phyloP scores from a whole-genome alignment of 352 stramenopile genomes.

The Phytophthora hybrid region DNA sequence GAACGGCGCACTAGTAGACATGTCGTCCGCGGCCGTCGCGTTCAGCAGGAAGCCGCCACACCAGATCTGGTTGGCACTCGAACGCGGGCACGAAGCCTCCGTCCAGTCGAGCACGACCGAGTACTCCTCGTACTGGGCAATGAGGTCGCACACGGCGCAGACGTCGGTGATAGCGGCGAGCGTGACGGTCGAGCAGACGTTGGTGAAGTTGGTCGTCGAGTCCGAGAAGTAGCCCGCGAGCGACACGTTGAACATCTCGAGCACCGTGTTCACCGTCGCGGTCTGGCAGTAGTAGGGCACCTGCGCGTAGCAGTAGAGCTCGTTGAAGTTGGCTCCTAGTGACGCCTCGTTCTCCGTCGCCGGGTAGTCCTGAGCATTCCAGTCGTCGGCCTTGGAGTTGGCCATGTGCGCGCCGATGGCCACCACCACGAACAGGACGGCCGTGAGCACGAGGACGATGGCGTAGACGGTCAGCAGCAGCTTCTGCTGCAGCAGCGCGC shows the following conservation, averaged over 20 bases:
- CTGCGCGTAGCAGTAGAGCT: conserved; percentile 84
- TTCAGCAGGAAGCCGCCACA: conserved; percentile 74
- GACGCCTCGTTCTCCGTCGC: conserved; percentile 54
- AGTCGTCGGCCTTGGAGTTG: conserved; percentile 64
- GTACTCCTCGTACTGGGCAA: conserved; percentile 70
- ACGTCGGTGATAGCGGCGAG: conserved; percentile 57
- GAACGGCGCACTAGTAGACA: conserved; percentile 64
- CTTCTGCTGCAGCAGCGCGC: conserved; percentile 72
- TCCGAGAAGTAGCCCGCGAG: conserved; percentile 49
- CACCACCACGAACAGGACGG: conserved; percentile 72
- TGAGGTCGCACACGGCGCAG: conserved; percentile 67
- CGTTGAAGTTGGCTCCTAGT: conserved; percentile 78
- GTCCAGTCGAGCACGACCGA: conserved; percentile 73
- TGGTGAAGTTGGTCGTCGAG: conserved; percentile 59
- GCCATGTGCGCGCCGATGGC: conserved; percentile 63
- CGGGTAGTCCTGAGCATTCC: conserved; percentile 54
- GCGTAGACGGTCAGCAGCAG: conserved; percentile 79
- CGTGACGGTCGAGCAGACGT: conserved; percentile 54
- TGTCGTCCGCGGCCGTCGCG: conserved; percentile 48
- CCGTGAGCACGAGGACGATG: conserved; percentile 65
- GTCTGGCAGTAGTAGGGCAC: conserved; percentile 83
- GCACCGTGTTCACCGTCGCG: conserved; percentile 51
- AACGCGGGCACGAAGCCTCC: conserved; percentile 60
- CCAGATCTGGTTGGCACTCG: conserved; percentile 68
- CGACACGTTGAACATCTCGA: conserved; percentile 64